Evolutionary conservation across 1,284 basidiomycete genomes (phyloP).

Genomic region (Entoloma clypeatum): DNA sequence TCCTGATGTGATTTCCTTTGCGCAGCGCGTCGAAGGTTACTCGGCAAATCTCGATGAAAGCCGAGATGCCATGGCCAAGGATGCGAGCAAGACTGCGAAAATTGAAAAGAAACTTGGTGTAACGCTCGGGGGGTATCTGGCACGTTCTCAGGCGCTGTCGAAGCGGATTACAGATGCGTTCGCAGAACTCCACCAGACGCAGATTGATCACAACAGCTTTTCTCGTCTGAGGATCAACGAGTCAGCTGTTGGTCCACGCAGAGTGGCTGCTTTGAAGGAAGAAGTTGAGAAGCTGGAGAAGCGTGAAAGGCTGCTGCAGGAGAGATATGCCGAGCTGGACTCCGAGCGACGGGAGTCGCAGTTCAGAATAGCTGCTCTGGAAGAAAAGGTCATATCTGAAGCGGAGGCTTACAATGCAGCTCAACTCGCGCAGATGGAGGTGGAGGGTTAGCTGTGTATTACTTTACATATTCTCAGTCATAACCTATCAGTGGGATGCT

Average conservation of each 20-base stretch:
- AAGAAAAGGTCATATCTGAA: conserved; percentile 76
- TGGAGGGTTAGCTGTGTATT: conserved; percentile 21
- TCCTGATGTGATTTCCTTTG: conserved; percentile 48
- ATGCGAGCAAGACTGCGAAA: conserved; percentile 81
- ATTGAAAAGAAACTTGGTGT: conserved; percentile 90
- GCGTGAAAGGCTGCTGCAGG: conserved; percentile 75
- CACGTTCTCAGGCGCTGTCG: conserved; percentile 67
- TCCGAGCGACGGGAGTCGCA: conserved; percentile 65
- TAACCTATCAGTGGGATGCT: conserved; percentile 11
- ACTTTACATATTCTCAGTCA: conserved; percentile 5
- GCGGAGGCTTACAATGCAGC: conserved; percentile 81
- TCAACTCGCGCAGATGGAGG: conserved; percentile 61
- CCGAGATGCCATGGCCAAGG: conserved; percentile 76
- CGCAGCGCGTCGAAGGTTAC: conserved; percentile 67
- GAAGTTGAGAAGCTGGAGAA: conserved; percentile 80
- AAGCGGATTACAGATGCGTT: conserved; percentile 68
- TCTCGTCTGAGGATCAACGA: conserved; percentile 69
- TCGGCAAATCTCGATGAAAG: conserved; percentile 56
- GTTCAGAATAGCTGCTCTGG: conserved; percentile 56
- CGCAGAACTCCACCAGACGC: conserved; percentile 61
- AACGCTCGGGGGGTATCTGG: conserved; percentile 87
- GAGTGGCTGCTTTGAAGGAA: conserved; percentile 73
- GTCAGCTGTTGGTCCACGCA: conserved; percentile 65
- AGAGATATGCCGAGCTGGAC: conserved; percentile 79
- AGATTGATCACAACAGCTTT: conserved; percentile 79